phyloP scores from a whole-genome alignment of 2,329 filamentous ascomycete species.

The Scopulariopsis brevicaulis region DNA sequence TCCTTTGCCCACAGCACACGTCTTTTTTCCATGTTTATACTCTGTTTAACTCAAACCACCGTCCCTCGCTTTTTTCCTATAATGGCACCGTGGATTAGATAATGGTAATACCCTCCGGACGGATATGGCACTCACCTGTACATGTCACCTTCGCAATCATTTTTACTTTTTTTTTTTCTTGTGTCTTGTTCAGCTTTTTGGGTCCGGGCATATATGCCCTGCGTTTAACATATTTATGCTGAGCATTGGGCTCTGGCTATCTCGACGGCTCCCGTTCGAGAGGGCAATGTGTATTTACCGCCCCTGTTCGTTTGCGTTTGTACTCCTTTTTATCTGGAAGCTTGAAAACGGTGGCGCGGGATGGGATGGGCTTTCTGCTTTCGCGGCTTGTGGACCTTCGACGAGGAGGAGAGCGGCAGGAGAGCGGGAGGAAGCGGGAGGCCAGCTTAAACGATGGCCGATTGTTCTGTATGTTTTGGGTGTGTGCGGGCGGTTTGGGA shows the following conservation, averaged over 20 bases:
- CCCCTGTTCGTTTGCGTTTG: background rate
- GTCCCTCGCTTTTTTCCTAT: background rate
- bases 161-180: background rate
- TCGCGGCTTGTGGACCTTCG: background rate
- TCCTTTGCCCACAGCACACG: background rate
- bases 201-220: background rate
- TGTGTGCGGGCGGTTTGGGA: background rate
- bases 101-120: constrained; percentile 3
- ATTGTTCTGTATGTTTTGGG: background rate
- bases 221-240: background rate
- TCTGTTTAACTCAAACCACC: constrained; percentile 3
- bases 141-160: background rate
- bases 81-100: background rate
- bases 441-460: background rate
- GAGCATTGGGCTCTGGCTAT: background rate
- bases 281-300: background rate
- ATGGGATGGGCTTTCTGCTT: background rate
- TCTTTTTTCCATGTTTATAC: background rate
- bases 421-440: background rate
- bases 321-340: background rate
- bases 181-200: background rate
- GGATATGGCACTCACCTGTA: background rate
- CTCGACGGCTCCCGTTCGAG: background rate
- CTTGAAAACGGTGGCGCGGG: background rate
- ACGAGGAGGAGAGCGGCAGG: no score